A percentile compares a stretch with the other conserved stretches of the same genome.
Conservation (phyloP, 2,329 filamentous ascomycete species). For the Botrytis deweyae region DNA sequence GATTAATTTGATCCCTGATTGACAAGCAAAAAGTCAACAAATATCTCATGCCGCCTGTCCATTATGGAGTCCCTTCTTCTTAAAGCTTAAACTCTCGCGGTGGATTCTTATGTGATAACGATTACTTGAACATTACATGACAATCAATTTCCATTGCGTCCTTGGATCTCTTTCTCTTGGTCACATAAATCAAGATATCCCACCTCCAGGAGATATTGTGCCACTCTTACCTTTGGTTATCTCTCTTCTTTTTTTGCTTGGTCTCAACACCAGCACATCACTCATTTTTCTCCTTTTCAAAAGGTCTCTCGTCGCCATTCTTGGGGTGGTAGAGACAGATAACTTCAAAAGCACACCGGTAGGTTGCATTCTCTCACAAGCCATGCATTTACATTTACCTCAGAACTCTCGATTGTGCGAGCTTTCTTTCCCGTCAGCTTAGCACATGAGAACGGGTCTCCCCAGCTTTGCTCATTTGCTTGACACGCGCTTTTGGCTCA, state of each 20-base stretch:
- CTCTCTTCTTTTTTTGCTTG: neutral
- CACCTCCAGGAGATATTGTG: neutral
- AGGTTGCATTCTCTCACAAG: neutral
- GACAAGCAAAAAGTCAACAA: conserved; percentile 4
- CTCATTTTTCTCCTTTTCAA: neutral
- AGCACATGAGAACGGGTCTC: neutral
- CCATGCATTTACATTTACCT: neutral
- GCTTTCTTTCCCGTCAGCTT: neutral
- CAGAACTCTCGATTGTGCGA: neutral
- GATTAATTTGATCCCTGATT: neutral
- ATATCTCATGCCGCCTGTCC: neutral
- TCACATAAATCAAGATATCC: neutral
- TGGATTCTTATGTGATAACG: conserved; percentile 3
- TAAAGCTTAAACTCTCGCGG: neutral
- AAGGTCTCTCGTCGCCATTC: neutral
- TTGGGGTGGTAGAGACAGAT: neutral
- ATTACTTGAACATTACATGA: neutral
- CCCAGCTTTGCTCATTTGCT: neutral
- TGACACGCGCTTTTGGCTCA: neutral
- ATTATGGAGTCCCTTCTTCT: neutral
- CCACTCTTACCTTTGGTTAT: neutral
- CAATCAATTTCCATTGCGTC: neutral
- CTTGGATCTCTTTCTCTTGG: conserved; percentile 9
- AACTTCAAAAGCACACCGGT: neutral
- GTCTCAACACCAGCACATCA: conserved; percentile 14